phyloP scores from a whole-genome alignment of 768 basidiomycete genomes.

The Podaxis sp. region DNA sequence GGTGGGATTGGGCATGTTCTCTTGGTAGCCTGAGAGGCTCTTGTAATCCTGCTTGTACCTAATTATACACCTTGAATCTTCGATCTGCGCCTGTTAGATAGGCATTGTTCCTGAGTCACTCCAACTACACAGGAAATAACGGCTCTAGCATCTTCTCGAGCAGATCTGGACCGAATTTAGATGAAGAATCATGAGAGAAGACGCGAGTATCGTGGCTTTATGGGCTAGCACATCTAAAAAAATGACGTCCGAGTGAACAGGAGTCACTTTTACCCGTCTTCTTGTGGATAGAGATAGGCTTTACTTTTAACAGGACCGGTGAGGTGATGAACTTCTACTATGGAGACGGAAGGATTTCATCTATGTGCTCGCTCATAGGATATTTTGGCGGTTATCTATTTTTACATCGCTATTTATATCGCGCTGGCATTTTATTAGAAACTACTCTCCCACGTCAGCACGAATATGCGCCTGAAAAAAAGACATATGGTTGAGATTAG shows the following conservation, averaged over 20 bases:
- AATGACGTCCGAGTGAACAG: too few species aligned
- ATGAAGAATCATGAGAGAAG: background rate
- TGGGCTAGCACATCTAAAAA: too few species aligned
- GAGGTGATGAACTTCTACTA: background rate
- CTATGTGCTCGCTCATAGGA: background rate
- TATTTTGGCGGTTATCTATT: constrained; percentile 3
- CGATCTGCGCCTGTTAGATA: background rate
- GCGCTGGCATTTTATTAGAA: background rate
- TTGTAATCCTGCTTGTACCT: background rate
- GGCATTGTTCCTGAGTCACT: background rate
- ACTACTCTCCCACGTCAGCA: background rate
- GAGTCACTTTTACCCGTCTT: background rate
- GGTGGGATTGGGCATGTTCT: background rate
- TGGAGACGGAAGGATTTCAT: background rate
- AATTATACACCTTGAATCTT: background rate
- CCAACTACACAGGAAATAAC: background rate
- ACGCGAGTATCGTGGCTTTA: too few species aligned
- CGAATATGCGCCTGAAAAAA: background rate
- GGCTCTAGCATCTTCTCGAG: background rate
- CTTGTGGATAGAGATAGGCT: background rate
- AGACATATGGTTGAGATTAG: background rate
- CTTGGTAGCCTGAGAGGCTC: background rate
- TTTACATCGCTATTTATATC: constrained; percentile 1
- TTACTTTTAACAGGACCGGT: background rate
- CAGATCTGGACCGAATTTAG: background rate